These are phyloP conservation scores for Xylariaceae sp. DNA, from an alignment of 2,329 filamentous ascomycete genomes.

Conservation along the genomic window DNA sequence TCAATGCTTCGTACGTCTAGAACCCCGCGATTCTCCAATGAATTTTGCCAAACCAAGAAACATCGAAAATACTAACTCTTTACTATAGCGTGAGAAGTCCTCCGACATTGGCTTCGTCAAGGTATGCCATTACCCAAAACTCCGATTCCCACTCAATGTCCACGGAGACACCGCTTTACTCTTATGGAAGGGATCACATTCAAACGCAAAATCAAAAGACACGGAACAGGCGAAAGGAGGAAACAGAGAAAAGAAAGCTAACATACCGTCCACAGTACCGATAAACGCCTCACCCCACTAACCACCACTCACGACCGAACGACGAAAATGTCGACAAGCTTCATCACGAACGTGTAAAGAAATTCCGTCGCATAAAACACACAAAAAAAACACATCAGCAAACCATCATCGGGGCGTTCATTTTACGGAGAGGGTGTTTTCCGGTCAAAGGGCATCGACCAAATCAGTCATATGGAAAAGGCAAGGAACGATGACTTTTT, in stretches of 20 bases:
- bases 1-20: constrained; percentile 57
- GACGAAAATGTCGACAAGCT: no score
- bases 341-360: no score
- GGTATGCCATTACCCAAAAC: constrained; percentile 3
- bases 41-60: background rate
- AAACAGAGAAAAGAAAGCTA: no score
- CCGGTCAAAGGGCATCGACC: no score
- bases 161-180: no score
- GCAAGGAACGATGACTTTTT: no score
- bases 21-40: no score
- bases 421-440: no score
- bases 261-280: background rate
- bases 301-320: background rate
- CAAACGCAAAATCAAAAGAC: background rate
- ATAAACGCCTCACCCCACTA: background rate
- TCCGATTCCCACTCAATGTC: background rate
- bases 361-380: no score
- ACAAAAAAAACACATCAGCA: no score
- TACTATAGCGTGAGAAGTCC: constrained; percentile 13
- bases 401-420: no score
- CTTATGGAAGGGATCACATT: background rate
- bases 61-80: background rate
- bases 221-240: background rate
- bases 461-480: no score
- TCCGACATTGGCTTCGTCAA: constrained; percentile 17